Base-by-base conservation (phyloP, 164 flowering plant genomes). In the Stephania japonica region DNA sequence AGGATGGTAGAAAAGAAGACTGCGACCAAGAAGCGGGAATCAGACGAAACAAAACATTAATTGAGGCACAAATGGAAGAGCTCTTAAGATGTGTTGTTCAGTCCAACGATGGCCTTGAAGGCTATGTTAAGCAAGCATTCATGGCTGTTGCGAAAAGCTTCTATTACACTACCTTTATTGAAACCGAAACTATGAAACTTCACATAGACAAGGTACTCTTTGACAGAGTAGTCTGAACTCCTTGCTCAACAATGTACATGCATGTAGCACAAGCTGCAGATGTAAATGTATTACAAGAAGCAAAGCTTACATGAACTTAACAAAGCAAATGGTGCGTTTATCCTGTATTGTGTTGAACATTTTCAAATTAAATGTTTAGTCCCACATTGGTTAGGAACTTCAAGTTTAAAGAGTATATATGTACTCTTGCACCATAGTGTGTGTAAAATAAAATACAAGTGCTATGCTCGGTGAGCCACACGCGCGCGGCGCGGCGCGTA, bases 161-260 rank as follows among this genome's bases (percentile, higher is more conserved):
- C 75, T 88, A 88, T 74, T 89, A 88, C 67, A 19, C 69, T 5
- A 89, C 91, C 13, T 74, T 75, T 42, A 86, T 81, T 69, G 77
- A 69, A 61, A 72, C 77, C 4, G 75, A 25, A 42, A 80, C 84
- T 0, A 75, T 87, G 69, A 70, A 81, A 42, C 32, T 32, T 50
- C 93, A 89, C 67, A 84, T 89, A 38, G 77, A 79, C 64, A 85
- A 83, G 71, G 90, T 88, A 6, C 89, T 89, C 49, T 89, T 89
- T 74, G 81, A 84, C 47, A 77, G 67, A 78, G 87, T 85, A 38
- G 66, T 61, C 7, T 86, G 77, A 83, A 27, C 72, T 24, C 27
- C 19, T 13, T 53, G 18, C 61, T 13, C 63, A 56, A 19, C 6
- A 56, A 6, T 6, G n/a, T 2, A 59, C 1, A 59, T 59, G 24